Evolutionary conservation across 1,284 basidiomycete species (phyloP).

Genomic region (Ustilago nuda): DNA sequence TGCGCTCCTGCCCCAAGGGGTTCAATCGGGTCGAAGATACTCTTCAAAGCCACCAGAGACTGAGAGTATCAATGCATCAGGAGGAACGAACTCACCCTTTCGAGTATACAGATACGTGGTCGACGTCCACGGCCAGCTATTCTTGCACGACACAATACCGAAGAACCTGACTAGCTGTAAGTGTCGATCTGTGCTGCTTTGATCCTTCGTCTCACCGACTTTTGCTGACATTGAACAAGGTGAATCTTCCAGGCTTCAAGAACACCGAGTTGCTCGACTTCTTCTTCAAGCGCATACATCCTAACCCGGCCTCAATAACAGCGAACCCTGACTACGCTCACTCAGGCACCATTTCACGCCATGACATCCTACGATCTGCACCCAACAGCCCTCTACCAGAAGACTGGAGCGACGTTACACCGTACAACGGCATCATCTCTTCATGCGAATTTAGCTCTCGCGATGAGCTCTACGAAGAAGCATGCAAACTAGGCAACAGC

Average conservation of each 20-base stretch:
- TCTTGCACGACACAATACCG: constrained; percentile 63
- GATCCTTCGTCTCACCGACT: not conserved
- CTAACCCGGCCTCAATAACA: constrained; percentile 33
- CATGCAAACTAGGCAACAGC: constrained; percentile 24
- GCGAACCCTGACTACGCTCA: not conserved
- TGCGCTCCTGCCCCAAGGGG: not conserved
- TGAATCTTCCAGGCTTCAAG: constrained; percentile 17
- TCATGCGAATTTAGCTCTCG: constrained; percentile 12
- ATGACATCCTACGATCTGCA: constrained; percentile 25
- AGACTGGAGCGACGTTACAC: constrained; percentile 27
- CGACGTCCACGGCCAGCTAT: constrained; percentile 68
- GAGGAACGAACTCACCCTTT: constrained; percentile 2
- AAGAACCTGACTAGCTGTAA: constrained; percentile 68
- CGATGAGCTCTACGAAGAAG: constrained; percentile 16
- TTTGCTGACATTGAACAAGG: not conserved
- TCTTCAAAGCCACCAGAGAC: not conserved
- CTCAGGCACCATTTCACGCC: constrained; percentile 28
- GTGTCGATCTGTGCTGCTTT: not conserved
- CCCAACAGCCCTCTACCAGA: constrained; percentile 3
- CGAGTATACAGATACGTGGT: constrained; percentile 67
- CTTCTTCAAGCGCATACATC: constrained; percentile 48
- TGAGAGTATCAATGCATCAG: not conserved
- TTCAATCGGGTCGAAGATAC: not conserved
- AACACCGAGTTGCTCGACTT: constrained; percentile 56
- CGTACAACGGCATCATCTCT: constrained; percentile 29